These are phyloP conservation scores for Gossypioides kirkii DNA, from an alignment of 345 rosid genomes.

Conservation along the genomic window DNA sequence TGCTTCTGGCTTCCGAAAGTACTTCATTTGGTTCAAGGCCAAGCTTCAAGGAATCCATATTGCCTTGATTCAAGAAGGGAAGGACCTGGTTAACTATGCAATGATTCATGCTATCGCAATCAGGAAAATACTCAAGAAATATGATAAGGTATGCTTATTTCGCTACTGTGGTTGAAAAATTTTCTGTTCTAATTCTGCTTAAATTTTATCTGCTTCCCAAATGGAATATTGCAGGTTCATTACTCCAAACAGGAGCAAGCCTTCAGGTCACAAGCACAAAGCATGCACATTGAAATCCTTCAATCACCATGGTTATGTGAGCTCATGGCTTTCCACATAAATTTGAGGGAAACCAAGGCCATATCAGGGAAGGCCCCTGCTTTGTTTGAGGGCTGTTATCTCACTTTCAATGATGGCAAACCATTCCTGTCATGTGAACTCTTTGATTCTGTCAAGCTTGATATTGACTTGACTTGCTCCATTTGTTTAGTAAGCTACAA, in stretches of 20 bases:
- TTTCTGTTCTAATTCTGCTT: neutral
- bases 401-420: conserved; percentile 52
- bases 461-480: conserved; percentile 83
- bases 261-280: conserved; percentile 77
- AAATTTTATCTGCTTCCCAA: neutral
- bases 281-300: conserved; percentile 85
- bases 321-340: conserved; percentile 88
- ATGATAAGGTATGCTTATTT: conserved; percentile 58
- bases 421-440: conserved; percentile 78
- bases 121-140: conserved; percentile 87
- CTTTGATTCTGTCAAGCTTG: conserved; percentile 72
- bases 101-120: conserved; percentile 75
- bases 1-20: conserved; percentile 70
- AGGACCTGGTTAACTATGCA: conserved; percentile 76
- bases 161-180: neutral
- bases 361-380: conserved; percentile 39
- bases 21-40: conserved; percentile 64
- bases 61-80: conserved; percentile 68
- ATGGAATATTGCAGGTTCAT: conserved; percentile 50
- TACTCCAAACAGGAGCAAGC: conserved; percentile 89
- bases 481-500: conserved; percentile 77
- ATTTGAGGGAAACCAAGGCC: conserved; percentile 53
- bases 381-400: conserved; percentile 61
- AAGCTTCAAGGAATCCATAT: conserved; percentile 40
- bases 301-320: conserved; percentile 96